Evolutionary conservation across 2,329 filamentous ascomycete species (phyloP), one percentile per base, ranked within the genome.

Genomic region (Trichoderma sp.): DNA sequence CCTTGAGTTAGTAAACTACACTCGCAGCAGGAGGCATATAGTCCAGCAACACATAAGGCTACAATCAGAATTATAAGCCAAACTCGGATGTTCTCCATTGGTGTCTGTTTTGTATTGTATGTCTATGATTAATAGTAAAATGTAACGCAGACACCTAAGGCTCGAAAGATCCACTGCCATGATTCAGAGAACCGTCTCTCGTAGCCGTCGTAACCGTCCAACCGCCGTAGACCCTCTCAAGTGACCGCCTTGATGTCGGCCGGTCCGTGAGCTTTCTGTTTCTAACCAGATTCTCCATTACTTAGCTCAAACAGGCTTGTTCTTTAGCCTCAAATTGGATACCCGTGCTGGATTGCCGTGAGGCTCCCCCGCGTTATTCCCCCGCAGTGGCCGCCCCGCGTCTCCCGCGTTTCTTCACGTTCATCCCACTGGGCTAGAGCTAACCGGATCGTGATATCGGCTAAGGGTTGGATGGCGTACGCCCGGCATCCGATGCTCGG

Each of bases 91-190:
- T 11, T 21, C 18, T 21, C 43, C 21, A 47, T 11, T 21, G 43
- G 18, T 47, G 3, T 47, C 2, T 11, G 18, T 9, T 9, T 47
- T n/a, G 18, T 47, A 11, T 47, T 21, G 43, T 51, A 47, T 5
- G 43, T 51, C 43, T 51, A 21, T 51, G 18, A 21, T 51, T 21
- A 21, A 51, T 51, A 0, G 4, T 9, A 21, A 9, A 9, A 43
- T 9, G 1, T n/a, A 9, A 1, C 0, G 3, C 3, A n/a, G 18
- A n/a, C 1, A 9, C 7, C 7, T 2, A 9, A n/a, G 2, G n/a
- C n/a, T 51, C 8, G 12, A 51, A 4, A 6, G 12, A 21, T 51
- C n/a, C n/a, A 51, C n/a, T 51, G 43, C 43, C 43, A 51, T 21
- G 43, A 51, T 3, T 9, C 18, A 51, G 43, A 51, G n/a, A 21